These are phyloP conservation scores for Sporothrix euskadiensis DNA, from an alignment of 2,329 filamentous ascomycete genomes.

Conservation along the genomic window DNA sequence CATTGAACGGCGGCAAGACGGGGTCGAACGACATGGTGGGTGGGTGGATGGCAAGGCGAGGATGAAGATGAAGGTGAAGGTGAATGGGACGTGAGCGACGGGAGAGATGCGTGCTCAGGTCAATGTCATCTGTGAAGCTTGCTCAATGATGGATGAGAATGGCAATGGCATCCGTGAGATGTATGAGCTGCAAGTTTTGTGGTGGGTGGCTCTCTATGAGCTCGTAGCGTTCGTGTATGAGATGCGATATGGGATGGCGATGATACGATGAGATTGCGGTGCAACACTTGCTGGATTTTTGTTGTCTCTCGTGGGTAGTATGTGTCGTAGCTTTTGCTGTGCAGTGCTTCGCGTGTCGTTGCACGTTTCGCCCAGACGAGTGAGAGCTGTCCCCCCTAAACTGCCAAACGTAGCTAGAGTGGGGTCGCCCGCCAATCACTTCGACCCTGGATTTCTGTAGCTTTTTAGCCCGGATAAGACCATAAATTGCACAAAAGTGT, in stretches of 20 bases:
- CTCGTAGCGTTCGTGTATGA: not conserved
- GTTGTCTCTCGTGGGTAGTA: not conserved
- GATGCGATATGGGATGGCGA: not conserved
- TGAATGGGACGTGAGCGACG: not conserved
- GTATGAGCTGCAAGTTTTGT: not conserved
- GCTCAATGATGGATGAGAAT: not conserved
- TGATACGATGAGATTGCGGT: not conserved
- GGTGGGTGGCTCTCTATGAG: not conserved
- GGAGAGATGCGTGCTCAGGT: not conserved
- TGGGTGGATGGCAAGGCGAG: not conserved
- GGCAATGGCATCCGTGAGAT: not conserved
- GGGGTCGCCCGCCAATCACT: not conserved
- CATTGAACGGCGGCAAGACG: constrained; percentile 67
- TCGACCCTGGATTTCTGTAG: not conserved
- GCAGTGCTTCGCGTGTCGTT: constrained; percentile 2
- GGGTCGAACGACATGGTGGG: constrained; percentile 70
- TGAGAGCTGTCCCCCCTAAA: constrained; percentile 5
- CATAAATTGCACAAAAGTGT: not conserved
- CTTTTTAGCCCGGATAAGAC: not conserved
- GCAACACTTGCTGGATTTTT: not conserved
- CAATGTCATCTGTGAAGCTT: not conserved
- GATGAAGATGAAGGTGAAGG: not conserved
- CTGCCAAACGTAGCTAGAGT: constrained; percentile 3
- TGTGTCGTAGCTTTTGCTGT: constrained; percentile 15
- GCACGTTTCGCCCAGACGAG: not conserved